Evolutionary conservation across 148 eudicot species (phyloP), one percentile per base, ranked within the genome.

Genomic region (Chenopodium formosanum): DNA sequence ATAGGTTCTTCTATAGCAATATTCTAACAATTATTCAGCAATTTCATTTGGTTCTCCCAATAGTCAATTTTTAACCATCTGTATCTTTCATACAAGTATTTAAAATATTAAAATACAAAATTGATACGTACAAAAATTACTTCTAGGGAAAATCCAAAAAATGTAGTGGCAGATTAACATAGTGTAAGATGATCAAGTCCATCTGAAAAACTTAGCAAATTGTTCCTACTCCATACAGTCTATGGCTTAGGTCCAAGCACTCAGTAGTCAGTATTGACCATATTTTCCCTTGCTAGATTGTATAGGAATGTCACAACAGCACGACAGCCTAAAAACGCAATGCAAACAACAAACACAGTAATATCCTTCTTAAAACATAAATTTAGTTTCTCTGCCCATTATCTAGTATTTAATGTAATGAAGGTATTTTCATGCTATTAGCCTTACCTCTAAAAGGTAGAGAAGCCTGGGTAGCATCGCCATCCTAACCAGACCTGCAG

Each of bases 401-500:
- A 46, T 73, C 68, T 17, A 16, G 62, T 71, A 58, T 23, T 4
- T 14, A 72, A 72, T 14, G 22, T 73, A 27, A 63, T 12, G 34
- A 16, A 53, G 25, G 34, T 53, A 56, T 56, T 56, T 1, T 2
- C 53, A 67, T 66, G 58, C 76, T 63, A 48, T 56, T 66, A 79
- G 37, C 70, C 83, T 80, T 89, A 96, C 98, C 99, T 94, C 97
- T 86, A 96, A 85, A 70, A 94, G 93, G 89, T 84, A 91, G 81
- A 87, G 79, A 79, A 94, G 88, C 80, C 98, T 91, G 46, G 87
- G 89, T 82, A 96, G 90, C 82, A 91, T 76, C 68, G 90, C 98
- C 99, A 94, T 96, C 86, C 99, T 90, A 76, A 96, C 94, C 72
- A 96, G 87, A 79, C 99, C 99, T 52, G 98, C 98, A 79, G 91